Conservation (phyloP, 345 rosid species). For the Trapa incisa region DNA sequence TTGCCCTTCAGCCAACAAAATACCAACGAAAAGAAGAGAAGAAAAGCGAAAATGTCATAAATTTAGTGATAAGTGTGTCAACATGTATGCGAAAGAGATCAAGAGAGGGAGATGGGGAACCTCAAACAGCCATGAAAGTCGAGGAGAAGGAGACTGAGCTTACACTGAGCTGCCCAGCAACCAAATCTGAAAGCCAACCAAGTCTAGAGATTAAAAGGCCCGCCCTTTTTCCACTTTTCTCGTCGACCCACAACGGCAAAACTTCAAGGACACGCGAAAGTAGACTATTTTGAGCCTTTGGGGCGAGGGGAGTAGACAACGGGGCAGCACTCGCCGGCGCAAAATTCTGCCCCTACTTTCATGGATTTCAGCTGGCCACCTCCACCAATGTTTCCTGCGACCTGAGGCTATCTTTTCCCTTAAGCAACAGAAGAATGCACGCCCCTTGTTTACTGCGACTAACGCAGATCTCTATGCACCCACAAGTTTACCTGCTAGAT, state of each 20-base stretch:
- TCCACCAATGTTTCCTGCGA: not conserved
- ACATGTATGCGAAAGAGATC: not conserved
- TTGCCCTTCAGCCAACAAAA: not conserved
- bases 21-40: not conserved
- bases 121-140: not conserved
- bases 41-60: not conserved
- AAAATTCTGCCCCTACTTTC: not conserved
- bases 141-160: not conserved
- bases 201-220: not conserved
- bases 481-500: not conserved
- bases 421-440: not conserved
- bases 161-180: not conserved
- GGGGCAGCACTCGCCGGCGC: not conserved
- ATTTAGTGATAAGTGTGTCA: not conserved
- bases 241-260: slow-evolving; percentile 5
- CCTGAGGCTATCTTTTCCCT: not conserved
- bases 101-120: not conserved
- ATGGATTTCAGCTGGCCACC: not conserved
- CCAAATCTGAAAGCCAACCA: not conserved
- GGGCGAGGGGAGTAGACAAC: not conserved
- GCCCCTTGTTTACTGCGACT: not conserved
- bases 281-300: not conserved
- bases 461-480: slow-evolving; percentile 2
- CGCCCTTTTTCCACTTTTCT: not conserved
- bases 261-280: not conserved